phyloP scores from a whole-genome alignment of 2,329 filamentous ascomycete genomes.

The Botrytis byssoidea region DNA sequence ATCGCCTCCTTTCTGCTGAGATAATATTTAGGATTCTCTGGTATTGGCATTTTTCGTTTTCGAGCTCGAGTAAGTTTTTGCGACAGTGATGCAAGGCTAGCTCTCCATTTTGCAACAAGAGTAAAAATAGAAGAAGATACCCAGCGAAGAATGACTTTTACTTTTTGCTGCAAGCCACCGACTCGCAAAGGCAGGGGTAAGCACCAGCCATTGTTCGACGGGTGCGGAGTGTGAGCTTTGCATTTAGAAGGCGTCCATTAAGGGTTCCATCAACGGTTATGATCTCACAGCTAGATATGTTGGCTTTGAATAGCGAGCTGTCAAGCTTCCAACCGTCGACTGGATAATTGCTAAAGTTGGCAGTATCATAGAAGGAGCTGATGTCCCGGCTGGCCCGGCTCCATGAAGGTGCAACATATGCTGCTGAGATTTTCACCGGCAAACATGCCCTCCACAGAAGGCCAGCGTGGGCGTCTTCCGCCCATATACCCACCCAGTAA shows the following conservation, averaged over 20 bases:
- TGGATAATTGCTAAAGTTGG: accelerated
- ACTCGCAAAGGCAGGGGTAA: too few species aligned
- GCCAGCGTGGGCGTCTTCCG: not conserved
- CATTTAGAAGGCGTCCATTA: not conserved
- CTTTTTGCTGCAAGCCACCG: too few species aligned
- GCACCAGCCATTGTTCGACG: too few species aligned
- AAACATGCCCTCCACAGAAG: not conserved
- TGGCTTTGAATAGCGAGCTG: not conserved
- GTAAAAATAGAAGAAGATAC: too few species aligned
- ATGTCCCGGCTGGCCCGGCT: not conserved
- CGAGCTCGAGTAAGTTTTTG: too few species aligned
- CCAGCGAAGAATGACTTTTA: too few species aligned
- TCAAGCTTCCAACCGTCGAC: not conserved
- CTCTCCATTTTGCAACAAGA: too few species aligned
- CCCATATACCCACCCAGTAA: not conserved
- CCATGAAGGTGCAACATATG: not conserved
- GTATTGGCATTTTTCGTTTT: too few species aligned
- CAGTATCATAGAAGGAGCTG: too few species aligned
- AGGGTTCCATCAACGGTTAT: not conserved
- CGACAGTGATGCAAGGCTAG: too few species aligned
- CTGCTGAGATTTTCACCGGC: not conserved
- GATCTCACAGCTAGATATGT: not conserved
- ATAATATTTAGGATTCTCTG: too few species aligned
- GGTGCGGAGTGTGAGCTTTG: not conserved
- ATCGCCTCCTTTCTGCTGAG: too few species aligned